Conservation (phyloP, 805 yeast species). For the Limtongozyma cylindracea region DNA sequence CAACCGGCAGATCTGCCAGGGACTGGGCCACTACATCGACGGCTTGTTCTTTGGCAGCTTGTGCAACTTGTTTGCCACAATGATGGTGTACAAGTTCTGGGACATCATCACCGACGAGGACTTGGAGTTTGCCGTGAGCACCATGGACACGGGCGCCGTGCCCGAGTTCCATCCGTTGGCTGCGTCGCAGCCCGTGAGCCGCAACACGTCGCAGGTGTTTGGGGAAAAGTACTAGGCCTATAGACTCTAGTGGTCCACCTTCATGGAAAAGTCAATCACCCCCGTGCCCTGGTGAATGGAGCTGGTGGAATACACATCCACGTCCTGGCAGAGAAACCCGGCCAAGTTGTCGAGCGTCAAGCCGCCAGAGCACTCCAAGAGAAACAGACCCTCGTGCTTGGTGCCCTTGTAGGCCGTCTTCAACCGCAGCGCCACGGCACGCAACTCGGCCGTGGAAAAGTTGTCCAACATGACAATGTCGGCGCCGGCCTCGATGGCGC, state of each 20-base stretch:
- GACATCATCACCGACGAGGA: conserved; percentile 90
- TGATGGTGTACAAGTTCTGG: conserved; percentile 96
- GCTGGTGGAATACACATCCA: conserved; percentile 80
- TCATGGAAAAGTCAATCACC: conserved; percentile 64
- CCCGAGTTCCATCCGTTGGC: not conserved
- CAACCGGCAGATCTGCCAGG: conserved; percentile 37
- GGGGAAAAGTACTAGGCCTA: not conserved
- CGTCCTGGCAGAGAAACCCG: conserved; percentile 43
- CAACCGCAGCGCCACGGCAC: conserved; percentile 33
- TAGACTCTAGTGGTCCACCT: conserved; percentile 13
- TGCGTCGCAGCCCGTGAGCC: not conserved
- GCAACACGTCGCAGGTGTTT: not conserved
- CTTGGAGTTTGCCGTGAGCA: conserved; percentile 62
- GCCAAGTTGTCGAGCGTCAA: conserved; percentile 42
- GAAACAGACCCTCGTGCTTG: conserved; percentile 21
- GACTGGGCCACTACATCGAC: conserved; percentile 68
- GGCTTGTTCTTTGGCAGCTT: conserved; percentile 71
- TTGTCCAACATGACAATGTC: conserved; percentile 91
- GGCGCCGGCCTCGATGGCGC: conserved; percentile 88
- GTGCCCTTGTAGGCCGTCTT: conserved; percentile 26
- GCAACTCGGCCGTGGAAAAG: conserved; percentile 42
- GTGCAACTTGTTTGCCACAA: conserved; percentile 55
- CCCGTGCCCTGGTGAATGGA: conserved; percentile 83
- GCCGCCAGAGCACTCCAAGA: conserved; percentile 87
- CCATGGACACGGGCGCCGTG: conserved; percentile 5